phyloP scores from a whole-genome alignment of 2,329 filamentous ascomycete genomes.

The Cordyceps cateniannulata region DNA sequence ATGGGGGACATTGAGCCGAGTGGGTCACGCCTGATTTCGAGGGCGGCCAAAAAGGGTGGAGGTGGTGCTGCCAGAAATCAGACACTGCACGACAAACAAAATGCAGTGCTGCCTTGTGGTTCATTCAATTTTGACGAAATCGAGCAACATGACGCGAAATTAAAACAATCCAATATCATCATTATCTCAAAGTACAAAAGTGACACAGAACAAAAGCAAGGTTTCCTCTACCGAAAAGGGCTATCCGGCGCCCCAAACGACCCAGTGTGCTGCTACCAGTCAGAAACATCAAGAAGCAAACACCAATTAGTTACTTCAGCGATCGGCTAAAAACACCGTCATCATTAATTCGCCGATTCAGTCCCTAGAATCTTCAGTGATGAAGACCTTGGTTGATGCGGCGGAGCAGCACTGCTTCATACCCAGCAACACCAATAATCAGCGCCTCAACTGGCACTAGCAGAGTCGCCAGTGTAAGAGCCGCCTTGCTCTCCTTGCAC shows the following conservation, averaged over 20 bases:
- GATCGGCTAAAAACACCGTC: too few species aligned
- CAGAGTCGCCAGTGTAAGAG: slow-evolving; percentile 47
- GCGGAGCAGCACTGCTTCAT: slow-evolving; percentile 33
- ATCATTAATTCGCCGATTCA: not conserved
- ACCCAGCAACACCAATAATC: slow-evolving; percentile 39
- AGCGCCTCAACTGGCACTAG: slow-evolving; percentile 51
- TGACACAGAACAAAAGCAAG: not conserved
- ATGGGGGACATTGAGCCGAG: not conserved
- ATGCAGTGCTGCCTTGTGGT: not conserved
- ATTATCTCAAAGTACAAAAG: not conserved
- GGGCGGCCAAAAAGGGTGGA: not conserved
- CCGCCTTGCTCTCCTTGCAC: slow-evolving; percentile 50
- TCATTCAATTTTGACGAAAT: not conserved
- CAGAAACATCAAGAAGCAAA: not conserved
- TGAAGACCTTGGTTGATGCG: slow-evolving; percentile 25
- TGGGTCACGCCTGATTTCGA: slow-evolving; percentile 3
- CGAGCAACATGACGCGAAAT: not conserved
- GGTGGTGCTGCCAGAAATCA: not conserved
- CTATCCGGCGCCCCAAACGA: not conserved
- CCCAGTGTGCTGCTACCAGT: not conserved
- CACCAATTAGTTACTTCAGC: not conserved
- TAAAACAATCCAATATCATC: not conserved
- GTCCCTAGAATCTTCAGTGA: not conserved
- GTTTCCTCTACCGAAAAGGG: not conserved
- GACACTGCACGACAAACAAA: not conserved